Evolutionary conservation across 768 basidiomycete genomes (phyloP).

Genomic region (Candolleomyces eurysporus): DNA sequence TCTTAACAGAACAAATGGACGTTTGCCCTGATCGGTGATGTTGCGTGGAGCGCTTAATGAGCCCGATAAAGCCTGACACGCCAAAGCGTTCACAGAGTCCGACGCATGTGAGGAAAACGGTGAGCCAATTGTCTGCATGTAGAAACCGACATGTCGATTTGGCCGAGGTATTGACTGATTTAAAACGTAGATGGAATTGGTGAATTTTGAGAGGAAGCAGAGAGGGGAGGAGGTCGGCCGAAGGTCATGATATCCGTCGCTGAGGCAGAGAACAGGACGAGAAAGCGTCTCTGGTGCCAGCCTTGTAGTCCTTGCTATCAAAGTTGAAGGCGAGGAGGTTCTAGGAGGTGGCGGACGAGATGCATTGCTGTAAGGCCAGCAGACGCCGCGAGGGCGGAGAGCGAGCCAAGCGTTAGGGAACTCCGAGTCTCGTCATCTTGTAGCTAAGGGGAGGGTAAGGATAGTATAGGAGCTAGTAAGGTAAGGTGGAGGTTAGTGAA

Average conservation of each 20-base stretch:
- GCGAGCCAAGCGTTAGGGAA: slow-evolving; percentile 12
- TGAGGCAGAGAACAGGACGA: not conserved
- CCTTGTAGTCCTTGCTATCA: slow-evolving; percentile 80
- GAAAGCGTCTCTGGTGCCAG: slow-evolving; percentile 51
- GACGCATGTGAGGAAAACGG: no score
- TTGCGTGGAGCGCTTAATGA: no score
- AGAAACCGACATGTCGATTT: no score
- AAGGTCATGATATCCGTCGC: slow-evolving; percentile 81
- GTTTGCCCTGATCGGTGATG: no score
- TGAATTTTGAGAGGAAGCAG: slow-evolving; percentile 48
- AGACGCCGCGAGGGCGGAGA: slow-evolving; percentile 13
- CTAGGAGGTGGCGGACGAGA: slow-evolving; percentile 77
- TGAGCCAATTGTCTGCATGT: no score
- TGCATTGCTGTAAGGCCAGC: slow-evolving; percentile 40
- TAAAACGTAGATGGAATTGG: slow-evolving; percentile 83
- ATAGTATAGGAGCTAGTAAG: no score
- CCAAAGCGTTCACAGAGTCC: no score
- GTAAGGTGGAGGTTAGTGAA: no score
- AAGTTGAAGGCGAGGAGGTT: slow-evolving; percentile 87
- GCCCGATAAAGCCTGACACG: no score
- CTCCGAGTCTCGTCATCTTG: no score
- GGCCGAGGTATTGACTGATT: slow-evolving; percentile 25
- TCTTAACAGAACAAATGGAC: no score
- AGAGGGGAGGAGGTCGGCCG: slow-evolving; percentile 24
- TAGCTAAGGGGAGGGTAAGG: no score